Percentiles rank a stretch among this genome's conserved stretches.
Conservation (phyloP, 345 rosid genomes). For the Moricandia moricandioides region DNA sequence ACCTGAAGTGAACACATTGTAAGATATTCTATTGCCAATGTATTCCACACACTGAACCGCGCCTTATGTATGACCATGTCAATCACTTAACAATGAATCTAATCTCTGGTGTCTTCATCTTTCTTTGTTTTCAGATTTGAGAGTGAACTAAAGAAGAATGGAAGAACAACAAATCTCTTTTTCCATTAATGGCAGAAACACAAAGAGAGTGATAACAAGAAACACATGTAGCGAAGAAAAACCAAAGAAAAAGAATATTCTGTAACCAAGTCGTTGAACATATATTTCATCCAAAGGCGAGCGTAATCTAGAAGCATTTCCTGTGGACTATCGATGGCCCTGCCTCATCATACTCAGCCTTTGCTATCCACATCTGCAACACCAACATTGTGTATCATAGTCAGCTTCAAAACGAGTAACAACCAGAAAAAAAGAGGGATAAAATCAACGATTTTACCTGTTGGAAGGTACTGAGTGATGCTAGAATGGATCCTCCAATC, state of each 20-base stretch:
- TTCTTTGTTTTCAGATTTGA: neutral
- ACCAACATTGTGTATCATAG: neutral
- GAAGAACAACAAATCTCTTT: neutral
- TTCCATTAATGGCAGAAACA: neutral
- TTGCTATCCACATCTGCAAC: conserved; percentile 55
- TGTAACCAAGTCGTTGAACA: conserved; percentile 4
- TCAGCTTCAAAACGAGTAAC: neutral
- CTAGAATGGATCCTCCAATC: conserved; percentile 55
- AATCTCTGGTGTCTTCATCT: neutral
- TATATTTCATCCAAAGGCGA: conserved; percentile 6
- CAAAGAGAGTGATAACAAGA: conserved; percentile 1
- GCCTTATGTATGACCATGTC: too few species aligned
- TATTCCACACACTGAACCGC: too few species aligned
- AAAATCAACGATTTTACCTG: conserved; percentile 18
- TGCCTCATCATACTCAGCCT: conserved; percentile 53
- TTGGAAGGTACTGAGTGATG: conserved; percentile 51
- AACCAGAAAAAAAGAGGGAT: neutral
- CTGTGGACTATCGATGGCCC: conserved; percentile 57
- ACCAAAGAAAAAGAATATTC: conserved; percentile 16
- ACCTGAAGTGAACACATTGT: neutral
- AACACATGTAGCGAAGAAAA: neutral
- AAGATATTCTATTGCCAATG: too few species aligned
- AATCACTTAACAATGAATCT: too few species aligned
- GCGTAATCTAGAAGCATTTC: conserved; percentile 44
- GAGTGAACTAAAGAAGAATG: neutral